A percentile compares a stretch with the other conserved stretches of the same genome.
Evolutionary conservation across 163 green algal species (phyloP).

Genomic region (Prototheca cutis): DNA sequence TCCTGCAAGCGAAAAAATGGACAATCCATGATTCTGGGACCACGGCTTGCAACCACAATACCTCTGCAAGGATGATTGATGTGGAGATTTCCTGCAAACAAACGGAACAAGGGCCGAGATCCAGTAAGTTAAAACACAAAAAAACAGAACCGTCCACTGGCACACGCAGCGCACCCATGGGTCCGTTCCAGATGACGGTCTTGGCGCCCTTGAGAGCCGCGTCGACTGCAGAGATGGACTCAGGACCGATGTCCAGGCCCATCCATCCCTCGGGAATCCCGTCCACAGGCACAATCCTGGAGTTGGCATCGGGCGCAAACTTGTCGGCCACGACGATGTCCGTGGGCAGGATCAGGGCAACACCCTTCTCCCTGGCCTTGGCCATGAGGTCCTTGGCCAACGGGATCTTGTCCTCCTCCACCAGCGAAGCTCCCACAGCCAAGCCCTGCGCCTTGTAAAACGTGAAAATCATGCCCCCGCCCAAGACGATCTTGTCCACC

Average conservation of each 20-base stretch:
- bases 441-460: constrained; percentile 95
- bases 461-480: constrained; percentile 99
- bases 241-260: constrained; percentile 97
- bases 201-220: constrained; percentile 59
- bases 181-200: constrained; percentile 97
- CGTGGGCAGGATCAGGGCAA: constrained; percentile 86
- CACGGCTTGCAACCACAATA: no score
- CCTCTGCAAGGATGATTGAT: no score
- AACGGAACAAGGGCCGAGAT: no score
- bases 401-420: constrained; percentile 95
- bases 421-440: constrained; percentile 72
- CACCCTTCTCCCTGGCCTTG: constrained; percentile 81
- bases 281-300: constrained; percentile 62
- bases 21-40: no score
- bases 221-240: constrained; percentile 85
- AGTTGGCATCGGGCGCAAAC: constrained; percentile 76
- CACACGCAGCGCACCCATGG: constrained; percentile 44
- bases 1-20: no score
- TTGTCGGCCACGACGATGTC: constrained; percentile 96
- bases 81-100: no score
- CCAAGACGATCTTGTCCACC: constrained; percentile 86
- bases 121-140: not conserved
- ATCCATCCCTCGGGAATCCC: constrained; percentile 95
- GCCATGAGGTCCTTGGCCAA: constrained; percentile 62
- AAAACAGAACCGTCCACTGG: not conserved